Evolutionary conservation across 306 rosid genomes (phyloP), one percentile per base, ranked within the genome.

Genomic region (Malus sieversii): DNA sequence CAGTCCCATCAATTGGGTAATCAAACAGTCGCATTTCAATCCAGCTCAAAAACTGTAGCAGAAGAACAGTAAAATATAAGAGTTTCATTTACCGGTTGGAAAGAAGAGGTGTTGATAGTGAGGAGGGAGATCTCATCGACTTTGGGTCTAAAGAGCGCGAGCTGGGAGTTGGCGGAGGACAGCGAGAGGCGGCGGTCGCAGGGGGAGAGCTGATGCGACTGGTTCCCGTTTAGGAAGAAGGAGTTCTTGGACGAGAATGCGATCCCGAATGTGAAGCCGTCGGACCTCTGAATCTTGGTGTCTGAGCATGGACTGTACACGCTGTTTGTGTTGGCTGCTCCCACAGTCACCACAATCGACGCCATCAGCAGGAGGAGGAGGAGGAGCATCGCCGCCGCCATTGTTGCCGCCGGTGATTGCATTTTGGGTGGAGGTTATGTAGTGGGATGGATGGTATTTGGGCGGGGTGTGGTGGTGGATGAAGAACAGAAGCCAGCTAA

Each of bases 41-140:
- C 46, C n/a, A 23, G 55, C 55, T 51, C 51, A 23, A 27, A 18
- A 55, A 20, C 22, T 27, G 6, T 35, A 60, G 22, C 15, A 29
- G 40, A 9, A 32, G 30, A 27, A 48, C 15, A 8, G 11, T 15
- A 25, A 44, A 61, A 60, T 32, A 68, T 62, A 25, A 61, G 25
- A 29, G 14, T 35, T 22, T 66, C 19, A 27, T 52, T 48, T 70
- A 89, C 94, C 27, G 89, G 96, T 80, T 71, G 88, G 84, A 90
- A 90, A 67, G 6, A 55, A 27, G 92, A 82, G 63, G 90, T 84
- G 57, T 88, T 90, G 69, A 86, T 76, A 35, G 96, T 72, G 77
- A 88, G 96, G 70, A 90, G 92, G 72, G 96, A 88, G 90, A 90
- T 88, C 89, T 83, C 87, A 75, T 90, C 96, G 11, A 90, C 90